Conservation (phyloP, 2,329 filamentous ascomycete species). For the Fusarium albosuccineum region DNA sequence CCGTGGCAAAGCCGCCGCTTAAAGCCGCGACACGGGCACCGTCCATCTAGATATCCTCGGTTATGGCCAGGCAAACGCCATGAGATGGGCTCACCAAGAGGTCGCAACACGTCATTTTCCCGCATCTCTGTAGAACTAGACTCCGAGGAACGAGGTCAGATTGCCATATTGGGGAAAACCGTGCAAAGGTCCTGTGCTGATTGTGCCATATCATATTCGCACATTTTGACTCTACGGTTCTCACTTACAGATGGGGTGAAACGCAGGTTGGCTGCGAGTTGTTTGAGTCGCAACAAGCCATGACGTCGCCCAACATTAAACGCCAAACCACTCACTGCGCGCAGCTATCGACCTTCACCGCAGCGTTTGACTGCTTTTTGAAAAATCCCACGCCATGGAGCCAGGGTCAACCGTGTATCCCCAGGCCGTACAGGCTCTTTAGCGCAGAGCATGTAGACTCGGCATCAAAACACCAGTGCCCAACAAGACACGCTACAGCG, state of each 20-base stretch:
- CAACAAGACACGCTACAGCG: constrained; percentile 14
- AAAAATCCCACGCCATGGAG: not conserved
- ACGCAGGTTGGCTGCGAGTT: constrained; percentile 28
- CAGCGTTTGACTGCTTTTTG: constrained; percentile 5
- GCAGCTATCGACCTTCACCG: constrained; percentile 2
- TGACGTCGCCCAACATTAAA: constrained; percentile 26
- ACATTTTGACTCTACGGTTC: not conserved
- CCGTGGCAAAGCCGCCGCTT: constrained; percentile 18
- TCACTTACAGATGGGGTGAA: constrained; percentile 3
- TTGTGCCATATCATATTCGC: constrained; percentile 1
- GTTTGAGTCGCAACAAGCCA: not conserved
- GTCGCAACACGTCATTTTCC: constrained; percentile 38
- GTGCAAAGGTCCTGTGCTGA: constrained; percentile 10
- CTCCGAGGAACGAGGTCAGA: constrained; percentile 25
- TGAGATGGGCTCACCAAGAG: constrained; percentile 21
- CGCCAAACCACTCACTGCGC: constrained; percentile 5
- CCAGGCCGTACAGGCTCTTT: not conserved
- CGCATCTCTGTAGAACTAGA: constrained; percentile 16
- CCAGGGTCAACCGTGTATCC: not conserved
- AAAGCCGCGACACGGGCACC: constrained; percentile 30
- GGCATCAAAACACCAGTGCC: constrained; percentile 9
- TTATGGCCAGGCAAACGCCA: constrained; percentile 23
- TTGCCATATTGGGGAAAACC: not conserved
- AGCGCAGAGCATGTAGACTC: not conserved
- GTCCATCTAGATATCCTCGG: constrained; percentile 37